Conservation (phyloP, 768 basidiomycete genomes). For the Gyrodon lividus region DNA sequence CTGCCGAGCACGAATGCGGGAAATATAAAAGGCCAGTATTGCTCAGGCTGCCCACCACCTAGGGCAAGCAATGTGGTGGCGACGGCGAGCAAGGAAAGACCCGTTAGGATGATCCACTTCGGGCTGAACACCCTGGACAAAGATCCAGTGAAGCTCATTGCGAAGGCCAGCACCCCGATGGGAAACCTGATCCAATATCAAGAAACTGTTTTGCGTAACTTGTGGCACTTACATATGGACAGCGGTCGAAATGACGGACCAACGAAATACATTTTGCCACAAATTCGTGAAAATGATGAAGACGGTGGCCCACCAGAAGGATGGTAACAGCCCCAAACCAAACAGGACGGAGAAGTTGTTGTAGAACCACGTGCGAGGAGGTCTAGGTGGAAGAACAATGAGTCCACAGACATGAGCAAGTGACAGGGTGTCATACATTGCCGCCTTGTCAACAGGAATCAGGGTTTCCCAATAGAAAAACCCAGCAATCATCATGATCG, state of each 20-base stretch:
- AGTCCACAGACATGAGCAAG: neutral
- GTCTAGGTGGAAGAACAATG: conserved; percentile 22
- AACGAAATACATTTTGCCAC: conserved; percentile 43
- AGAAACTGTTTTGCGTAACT: neutral
- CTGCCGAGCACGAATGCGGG: conserved; percentile 51
- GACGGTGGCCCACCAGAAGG: conserved; percentile 41
- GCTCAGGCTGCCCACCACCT: conserved; percentile 37
- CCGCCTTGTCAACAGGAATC: conserved; percentile 41
- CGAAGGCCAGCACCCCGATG: conserved; percentile 39
- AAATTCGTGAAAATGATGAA: conserved; percentile 35
- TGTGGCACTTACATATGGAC: conserved; percentile 37
- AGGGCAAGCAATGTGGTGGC: conserved; percentile 43
- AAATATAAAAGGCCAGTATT: conserved; percentile 49
- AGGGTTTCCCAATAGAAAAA: conserved; percentile 55
- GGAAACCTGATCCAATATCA: conserved; percentile 35
- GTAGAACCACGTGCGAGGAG: conserved; percentile 44
- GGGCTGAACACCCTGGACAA: conserved; percentile 36
- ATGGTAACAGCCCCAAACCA: conserved; percentile 37
- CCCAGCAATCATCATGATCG: conserved; percentile 35
- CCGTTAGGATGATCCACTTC: conserved; percentile 48
- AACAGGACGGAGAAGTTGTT: conserved; percentile 42
- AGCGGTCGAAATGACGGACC: conserved; percentile 40
- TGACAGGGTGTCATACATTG: conserved; percentile 33
- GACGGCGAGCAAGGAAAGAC: conserved; percentile 36
- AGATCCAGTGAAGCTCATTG: conserved; percentile 38